Base-by-base conservation (phyloP, 2,329 filamentous ascomycete species). In the Neopestalotiopsis sp. region DNA sequence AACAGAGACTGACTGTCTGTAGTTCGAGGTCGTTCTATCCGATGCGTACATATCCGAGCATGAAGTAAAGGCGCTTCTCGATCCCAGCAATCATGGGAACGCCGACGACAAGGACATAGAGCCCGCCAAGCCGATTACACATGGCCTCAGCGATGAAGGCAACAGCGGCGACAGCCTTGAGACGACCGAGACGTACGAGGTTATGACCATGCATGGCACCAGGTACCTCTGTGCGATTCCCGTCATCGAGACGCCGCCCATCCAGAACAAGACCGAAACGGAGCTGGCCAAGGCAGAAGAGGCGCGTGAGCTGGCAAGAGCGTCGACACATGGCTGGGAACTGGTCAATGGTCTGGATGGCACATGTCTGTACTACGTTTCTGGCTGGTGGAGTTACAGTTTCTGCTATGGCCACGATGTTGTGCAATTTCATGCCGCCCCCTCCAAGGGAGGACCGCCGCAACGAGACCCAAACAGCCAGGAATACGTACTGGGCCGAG, bases 331-430 rank as follows among this genome's bases (percentile, higher is more conserved):
- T 63, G 95, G 95, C 5, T 92, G 93, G 87, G 92, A 96, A 75
- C 85, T 98, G 28, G 84, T 98, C 65, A 88, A 89, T 72, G 90
- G 91, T 32, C 91, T 98, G 80, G 88, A 95, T 66, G 92, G 91
- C 3, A 87, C 88, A 65, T 98, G 95, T 79, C 88, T 98, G 71
- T 97, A 95, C 83, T 89, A 86, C 72, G 83, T 94, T 72, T 92
- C 90, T 1, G 95, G 95, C 0, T 98, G 95, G 95, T 98, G 95
- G 95, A 96, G 92, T 77, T 98, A 98, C 81, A 92, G 91, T 74
- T 97, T 97, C 80, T 98, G 95, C 84, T 96, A 97, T 82, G 93
- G 93, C 77, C 88, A 91, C 71, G 90, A 95, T 71, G 91, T 98
- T 71, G 92, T 93, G 75, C 95, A 98, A 80, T 98, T 97, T 81